Evolutionary conservation across 352 stramenopile species (phyloP).

Genomic region (Phytophthora multivora): DNA sequence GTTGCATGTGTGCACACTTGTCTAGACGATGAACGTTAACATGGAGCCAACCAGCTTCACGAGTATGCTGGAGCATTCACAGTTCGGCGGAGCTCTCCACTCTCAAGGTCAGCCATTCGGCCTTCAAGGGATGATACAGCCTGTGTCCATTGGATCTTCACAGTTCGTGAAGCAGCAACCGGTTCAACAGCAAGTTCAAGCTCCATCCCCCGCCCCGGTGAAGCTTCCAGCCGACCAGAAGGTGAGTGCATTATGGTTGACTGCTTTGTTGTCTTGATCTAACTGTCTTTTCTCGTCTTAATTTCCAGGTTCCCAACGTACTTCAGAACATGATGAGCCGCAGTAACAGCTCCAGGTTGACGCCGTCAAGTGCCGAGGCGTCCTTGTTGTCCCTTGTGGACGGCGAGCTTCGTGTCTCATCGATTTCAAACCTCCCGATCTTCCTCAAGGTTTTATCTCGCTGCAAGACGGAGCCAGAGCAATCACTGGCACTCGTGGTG

Average conservation of each 20-base stretch:
- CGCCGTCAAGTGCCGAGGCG: slow-evolving; percentile 43
- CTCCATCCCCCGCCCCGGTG: slow-evolving; percentile 14
- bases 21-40: slow-evolving; percentile 50
- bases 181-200: slow-evolving; percentile 10
- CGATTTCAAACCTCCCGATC: slow-evolving; percentile 48
- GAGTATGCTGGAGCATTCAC: slow-evolving; percentile 34
- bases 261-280: not conserved
- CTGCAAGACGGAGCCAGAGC: slow-evolving; percentile 73
- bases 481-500: slow-evolving; percentile 73
- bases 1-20: slow-evolving; percentile 30
- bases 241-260: slow-evolving; percentile 17
- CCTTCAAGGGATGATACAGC: slow-evolving; percentile 32
- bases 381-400: slow-evolving; percentile 67
- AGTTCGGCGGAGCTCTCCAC: slow-evolving; percentile 35
- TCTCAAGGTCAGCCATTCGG: slow-evolving; percentile 25
- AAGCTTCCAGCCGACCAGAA: slow-evolving; percentile 32
- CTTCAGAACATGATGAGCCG: slow-evolving; percentile 42
- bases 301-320: slow-evolving; percentile 38
- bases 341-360: slow-evolving; percentile 30
- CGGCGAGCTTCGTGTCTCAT: slow-evolving; percentile 52
- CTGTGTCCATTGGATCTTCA: slow-evolving; percentile 20
- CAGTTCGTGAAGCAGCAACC: slow-evolving; percentile 33
- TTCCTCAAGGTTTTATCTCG: slow-evolving; percentile 65
- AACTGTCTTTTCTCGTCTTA: slow-evolving; percentile 3
- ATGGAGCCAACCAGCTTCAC: slow-evolving; percentile 42